Base-by-base conservation (phyloP, 139 green algal genomes). In the Mesostigma viride region DNA sequence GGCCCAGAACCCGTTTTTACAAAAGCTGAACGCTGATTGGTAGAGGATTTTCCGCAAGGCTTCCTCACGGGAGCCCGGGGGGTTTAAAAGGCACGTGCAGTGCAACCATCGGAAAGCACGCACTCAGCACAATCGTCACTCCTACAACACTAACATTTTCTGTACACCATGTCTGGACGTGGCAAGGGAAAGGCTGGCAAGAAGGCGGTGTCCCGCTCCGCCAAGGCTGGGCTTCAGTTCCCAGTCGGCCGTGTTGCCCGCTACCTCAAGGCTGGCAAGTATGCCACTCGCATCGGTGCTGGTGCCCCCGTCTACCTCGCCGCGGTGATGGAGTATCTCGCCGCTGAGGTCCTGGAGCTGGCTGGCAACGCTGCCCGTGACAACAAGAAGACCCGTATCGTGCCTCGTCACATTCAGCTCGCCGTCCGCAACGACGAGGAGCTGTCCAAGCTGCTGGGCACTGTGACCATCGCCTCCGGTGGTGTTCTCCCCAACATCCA, bases 361-460 rank as follows among this genome's bases (percentile, higher is more conserved):
- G 82, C 83, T 30, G 82, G 83, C 56, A 89, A 89, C 64, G 82
- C 83, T 28, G 74, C 81, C 35, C 72, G 85, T 26, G 84, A 91
- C 78, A 91, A 89, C 84, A 91, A 91, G 79, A 89, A 89, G 81
- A 81, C 82, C 3, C 76, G 85, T 65, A 91, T 91, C 73, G 69
- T 80, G 11, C 71, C 78, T 8, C 47, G 86, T 53, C 86, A 95
- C 76, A 92, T 95, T 73, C 87, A 95, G 82, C 80, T 95, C 56
- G 87, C 89, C 32, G 85, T 95, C 63, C 79, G 87, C 68, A 96
- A 95, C 69, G 89, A 96, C 56, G 89, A 96, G 83, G 90, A 96
- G 84, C 85, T 96, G 68, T 77, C 64, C 82, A 95, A 95, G 85
- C 85, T 96, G 67, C 81, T 91, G 3, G 77, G 63, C 24, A 58